A percentile compares a stretch with the other conserved stretches of the same genome.
These are phyloP conservation scores for Triticum dicoccoides DNA, from an alignment of 176 grass and related monocot species.

Conservation along the genomic window DNA sequence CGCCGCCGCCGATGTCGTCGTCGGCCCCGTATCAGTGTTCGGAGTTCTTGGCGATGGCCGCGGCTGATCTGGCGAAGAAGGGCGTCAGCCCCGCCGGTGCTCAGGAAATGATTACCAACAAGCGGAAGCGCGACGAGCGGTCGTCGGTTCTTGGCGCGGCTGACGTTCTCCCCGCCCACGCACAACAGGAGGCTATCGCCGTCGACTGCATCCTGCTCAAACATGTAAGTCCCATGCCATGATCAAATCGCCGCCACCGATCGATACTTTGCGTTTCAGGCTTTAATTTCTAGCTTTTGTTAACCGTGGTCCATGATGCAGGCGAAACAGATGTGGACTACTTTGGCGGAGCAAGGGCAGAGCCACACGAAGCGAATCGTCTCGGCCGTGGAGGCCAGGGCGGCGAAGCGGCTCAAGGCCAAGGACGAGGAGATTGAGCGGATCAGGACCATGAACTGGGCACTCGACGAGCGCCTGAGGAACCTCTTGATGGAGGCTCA, in stretches of 20 bases:
- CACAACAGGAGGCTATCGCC: slow-evolving; percentile 46
- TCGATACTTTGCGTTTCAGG: too few species aligned
- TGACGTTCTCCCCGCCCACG: slow-evolving; percentile 11
- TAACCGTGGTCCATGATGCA: too few species aligned
- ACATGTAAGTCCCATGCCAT: slow-evolving; percentile 46
- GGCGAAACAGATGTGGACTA: too few species aligned
- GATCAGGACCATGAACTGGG: slow-evolving; percentile 41
- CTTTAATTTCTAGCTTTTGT: too few species aligned
- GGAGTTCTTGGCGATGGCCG: not conserved
- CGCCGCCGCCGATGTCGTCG: not conserved
- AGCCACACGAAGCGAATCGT: too few species aligned
- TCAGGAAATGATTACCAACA: not conserved
- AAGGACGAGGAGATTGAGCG: slow-evolving; percentile 44
- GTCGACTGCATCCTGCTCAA: slow-evolving; percentile 55
- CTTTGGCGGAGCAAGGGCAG: too few species aligned
- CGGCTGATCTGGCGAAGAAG: slow-evolving; percentile 31
- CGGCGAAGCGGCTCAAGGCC: slow-evolving; percentile 35
- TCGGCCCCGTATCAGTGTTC: not conserved
- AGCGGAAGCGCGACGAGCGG: slow-evolving; percentile 32
- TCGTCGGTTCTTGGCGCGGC: not conserved
- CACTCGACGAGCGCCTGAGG: slow-evolving; percentile 39
- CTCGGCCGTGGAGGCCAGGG: not conserved
- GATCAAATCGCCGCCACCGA: not conserved
- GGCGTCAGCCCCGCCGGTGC: slow-evolving; percentile 39
- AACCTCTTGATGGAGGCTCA: slow-evolving; percentile 46